Evolutionary conservation across 1,139 yeast species (phyloP).

Genomic region (Taphrina confusa): DNA sequence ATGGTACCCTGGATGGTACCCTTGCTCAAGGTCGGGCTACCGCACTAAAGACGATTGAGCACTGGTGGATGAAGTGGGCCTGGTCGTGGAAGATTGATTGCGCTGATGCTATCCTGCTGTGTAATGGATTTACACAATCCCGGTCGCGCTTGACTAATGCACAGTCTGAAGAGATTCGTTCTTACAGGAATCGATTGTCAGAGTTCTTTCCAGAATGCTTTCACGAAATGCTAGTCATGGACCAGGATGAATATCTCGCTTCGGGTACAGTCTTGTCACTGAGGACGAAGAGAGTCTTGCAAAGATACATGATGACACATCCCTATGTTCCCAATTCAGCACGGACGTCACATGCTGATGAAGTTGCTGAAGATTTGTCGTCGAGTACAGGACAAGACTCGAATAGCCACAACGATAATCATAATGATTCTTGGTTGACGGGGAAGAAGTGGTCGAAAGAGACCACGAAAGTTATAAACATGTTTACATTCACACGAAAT

Average conservation of each 20-base stretch:
- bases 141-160: not conserved
- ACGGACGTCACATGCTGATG: too few species aligned
- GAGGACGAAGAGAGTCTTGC: not conserved
- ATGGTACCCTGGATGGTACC: not conserved
- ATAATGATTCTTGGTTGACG: conserved; percentile 11
- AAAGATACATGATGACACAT: too few species aligned
- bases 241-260: not conserved
- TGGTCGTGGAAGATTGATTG: conserved; percentile 6
- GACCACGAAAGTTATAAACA: not conserved
- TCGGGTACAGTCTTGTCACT: not conserved
- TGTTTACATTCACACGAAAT: not conserved
- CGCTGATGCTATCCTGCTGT: conserved; percentile 1
- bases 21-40: not conserved
- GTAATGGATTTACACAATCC: not conserved
- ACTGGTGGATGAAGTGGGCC: conserved; percentile 10
- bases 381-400: too few species aligned
- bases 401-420: not conserved
- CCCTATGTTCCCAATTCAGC: too few species aligned
- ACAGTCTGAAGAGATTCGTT: not conserved
- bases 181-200: not conserved
- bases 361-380: too few species aligned
- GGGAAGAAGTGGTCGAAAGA: conserved; percentile 20
- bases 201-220: not conserved
- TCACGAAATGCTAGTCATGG: not conserved
- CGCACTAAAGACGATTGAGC: not conserved